These are phyloP conservation scores for Alternaria viburni DNA, from an alignment of 2,329 filamentous ascomycete genomes.

Conservation along the genomic window DNA sequence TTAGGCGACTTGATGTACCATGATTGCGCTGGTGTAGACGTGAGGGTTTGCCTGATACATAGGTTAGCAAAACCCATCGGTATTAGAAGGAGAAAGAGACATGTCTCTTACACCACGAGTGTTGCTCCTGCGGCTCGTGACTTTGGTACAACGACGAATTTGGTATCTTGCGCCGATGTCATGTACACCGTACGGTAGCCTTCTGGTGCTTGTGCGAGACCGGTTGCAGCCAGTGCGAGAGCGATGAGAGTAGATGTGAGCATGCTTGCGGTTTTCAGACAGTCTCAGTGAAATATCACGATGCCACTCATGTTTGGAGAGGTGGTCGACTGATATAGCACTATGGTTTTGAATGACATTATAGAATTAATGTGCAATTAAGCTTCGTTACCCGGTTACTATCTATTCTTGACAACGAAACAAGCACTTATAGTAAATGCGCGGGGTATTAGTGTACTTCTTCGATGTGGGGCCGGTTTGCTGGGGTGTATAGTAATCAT, in stretches of 20 bases:
- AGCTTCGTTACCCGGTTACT: neutral
- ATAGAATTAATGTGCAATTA: neutral
- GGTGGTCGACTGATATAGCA: neutral
- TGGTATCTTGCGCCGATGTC: conserved; percentile 35
- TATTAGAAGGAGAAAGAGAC: neutral
- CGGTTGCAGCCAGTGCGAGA: conserved; percentile 27
- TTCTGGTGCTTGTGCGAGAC: conserved; percentile 28
- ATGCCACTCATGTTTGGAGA: neutral
- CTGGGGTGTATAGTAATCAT: neutral
- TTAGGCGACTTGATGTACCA: conserved; percentile 33
- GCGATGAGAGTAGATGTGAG: conserved; percentile 20
- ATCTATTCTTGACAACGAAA: neutral
- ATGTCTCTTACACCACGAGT: conserved; percentile 32
- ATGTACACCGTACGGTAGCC: conserved; percentile 41
- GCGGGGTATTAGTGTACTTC: conserved; percentile 2
- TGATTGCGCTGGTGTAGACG: conserved; percentile 32
- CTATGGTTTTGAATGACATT: neutral
- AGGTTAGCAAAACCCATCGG: neutral
- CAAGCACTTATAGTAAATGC: conserved; percentile 1
- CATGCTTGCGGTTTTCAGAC: conserved; percentile 14
- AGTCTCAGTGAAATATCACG: neutral
- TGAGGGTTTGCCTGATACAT: conserved; percentile 27
- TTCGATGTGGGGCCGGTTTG: neutral
- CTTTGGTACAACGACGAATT: conserved; percentile 39
- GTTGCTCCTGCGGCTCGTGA: conserved; percentile 23